Evolutionary conservation across 2,329 filamentous ascomycete genomes (phyloP).

Genomic region (Lojkania enalia): DNA sequence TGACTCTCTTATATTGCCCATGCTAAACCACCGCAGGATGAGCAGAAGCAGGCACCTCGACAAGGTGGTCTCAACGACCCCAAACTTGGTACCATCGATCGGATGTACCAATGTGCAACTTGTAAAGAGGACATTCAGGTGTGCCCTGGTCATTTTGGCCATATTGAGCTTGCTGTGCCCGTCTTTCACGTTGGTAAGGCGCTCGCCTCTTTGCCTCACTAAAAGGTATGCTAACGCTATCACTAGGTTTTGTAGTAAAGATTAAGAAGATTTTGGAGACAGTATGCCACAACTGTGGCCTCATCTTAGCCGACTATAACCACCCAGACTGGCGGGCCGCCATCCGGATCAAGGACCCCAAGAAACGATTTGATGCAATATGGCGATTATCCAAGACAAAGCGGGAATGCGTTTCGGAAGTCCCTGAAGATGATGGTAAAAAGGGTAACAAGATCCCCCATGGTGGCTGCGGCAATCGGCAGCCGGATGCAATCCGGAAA

Average conservation of each 20-base stretch:
- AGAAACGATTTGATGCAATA: slow-evolving; percentile 88
- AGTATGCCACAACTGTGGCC: slow-evolving; percentile 98
- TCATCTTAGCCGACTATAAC: slow-evolving; percentile 92
- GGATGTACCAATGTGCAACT: slow-evolving; percentile 92
- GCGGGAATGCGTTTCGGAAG: slow-evolving; percentile 78
- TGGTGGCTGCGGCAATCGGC: slow-evolving; percentile 89
- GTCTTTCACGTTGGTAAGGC: slow-evolving; percentile 88
- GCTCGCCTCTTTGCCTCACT: slow-evolving; percentile 26
- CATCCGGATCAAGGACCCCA: slow-evolving; percentile 84
- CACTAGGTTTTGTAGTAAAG: slow-evolving; percentile 87
- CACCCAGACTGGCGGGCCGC: slow-evolving; percentile 83
- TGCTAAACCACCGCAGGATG: slow-evolving; percentile 60
- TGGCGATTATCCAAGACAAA: slow-evolving; percentile 93
- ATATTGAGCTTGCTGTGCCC: slow-evolving; percentile 95
- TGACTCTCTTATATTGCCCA: slow-evolving; percentile 17
- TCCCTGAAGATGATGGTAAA: slow-evolving; percentile 64
- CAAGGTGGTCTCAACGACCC: slow-evolving; percentile 94
- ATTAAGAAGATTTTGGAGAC: slow-evolving; percentile 99
- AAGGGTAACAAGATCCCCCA: slow-evolving; percentile 59
- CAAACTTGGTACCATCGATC: slow-evolving; percentile 92
- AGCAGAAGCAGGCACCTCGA: slow-evolving; percentile 86
- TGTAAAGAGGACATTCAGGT: slow-evolving; percentile 95
- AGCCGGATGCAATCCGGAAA: slow-evolving; percentile 80
- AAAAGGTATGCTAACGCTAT: not conserved
- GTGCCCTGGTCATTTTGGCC: slow-evolving; percentile 97